These are phyloP conservation scores for Talaromyces sp. DNA, from an alignment of 2,329 filamentous ascomycete genomes.

Conservation along the genomic window DNA sequence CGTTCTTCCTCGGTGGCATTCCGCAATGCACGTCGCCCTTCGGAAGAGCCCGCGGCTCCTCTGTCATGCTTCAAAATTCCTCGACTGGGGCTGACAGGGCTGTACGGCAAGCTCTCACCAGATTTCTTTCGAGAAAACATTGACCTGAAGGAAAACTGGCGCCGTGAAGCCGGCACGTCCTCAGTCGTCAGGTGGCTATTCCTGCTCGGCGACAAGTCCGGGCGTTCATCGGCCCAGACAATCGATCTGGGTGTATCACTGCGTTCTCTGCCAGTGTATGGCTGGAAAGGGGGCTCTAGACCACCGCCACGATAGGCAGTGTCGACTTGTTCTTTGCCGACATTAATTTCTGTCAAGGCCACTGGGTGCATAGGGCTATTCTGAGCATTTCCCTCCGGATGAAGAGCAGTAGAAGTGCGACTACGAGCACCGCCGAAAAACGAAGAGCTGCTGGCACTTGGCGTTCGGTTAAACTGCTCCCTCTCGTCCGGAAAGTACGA, in stretches of 20 bases:
- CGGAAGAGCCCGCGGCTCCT: constrained; percentile 19
- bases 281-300: constrained; percentile 20
- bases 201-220: constrained; percentile 14
- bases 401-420: constrained; percentile 32
- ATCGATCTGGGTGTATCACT: constrained; percentile 37
- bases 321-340: constrained; percentile 42
- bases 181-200: constrained; percentile 19
- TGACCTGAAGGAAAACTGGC: constrained; percentile 90
- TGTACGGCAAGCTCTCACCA: constrained; percentile 17
- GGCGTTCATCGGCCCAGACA: constrained; percentile 28
- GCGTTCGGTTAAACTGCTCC: constrained; percentile 39
- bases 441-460: constrained; percentile 28
- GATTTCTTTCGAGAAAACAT: constrained; percentile 58
- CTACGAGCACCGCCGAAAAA: constrained; percentile 35
- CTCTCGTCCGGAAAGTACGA: constrained; percentile 70
- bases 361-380: constrained; percentile 56
- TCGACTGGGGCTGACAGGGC: constrained; percentile 24
- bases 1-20: constrained; percentile 74
- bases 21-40: constrained; percentile 29
- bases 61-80: constrained; percentile 38
- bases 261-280: constrained; percentile 15
- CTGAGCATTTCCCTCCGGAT: constrained; percentile 29
- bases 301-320: constrained; percentile 27
- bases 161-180: constrained; percentile 48
- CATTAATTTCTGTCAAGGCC: constrained; percentile 57